A percentile compares a stretch with the other conserved stretches of the same genome.
phyloP scores from a whole-genome alignment of 805 yeast species.

The Monosporozyma solicola region DNA sequence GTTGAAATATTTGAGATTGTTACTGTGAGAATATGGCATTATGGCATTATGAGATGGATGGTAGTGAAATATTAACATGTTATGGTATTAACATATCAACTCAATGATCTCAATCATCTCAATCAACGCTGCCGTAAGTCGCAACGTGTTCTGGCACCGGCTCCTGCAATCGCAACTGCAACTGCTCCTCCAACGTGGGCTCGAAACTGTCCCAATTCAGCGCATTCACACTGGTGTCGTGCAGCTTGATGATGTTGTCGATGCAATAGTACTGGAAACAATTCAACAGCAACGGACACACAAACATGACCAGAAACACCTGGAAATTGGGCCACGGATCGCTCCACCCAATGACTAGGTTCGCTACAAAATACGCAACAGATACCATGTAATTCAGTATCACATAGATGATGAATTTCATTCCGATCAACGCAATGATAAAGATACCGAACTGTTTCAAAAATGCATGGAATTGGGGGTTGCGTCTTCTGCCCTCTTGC shows the following conservation, averaged over 20 bases:
- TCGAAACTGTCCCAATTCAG: constrained; percentile 26
- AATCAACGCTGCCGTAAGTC: neutral
- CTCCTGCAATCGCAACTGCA: constrained; percentile 1
- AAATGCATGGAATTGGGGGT: constrained; percentile 55
- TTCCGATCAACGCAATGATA: constrained; percentile 48
- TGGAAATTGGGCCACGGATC: constrained; percentile 73
- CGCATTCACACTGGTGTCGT: constrained; percentile 16
- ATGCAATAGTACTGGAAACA: constrained; percentile 64
- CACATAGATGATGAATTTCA: constrained; percentile 54
- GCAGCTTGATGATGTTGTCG: constrained; percentile 65
- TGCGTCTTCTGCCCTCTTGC: constrained; percentile 49
- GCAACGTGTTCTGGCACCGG: neutral
- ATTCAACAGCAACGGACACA: constrained; percentile 67
- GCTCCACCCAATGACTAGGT: constrained; percentile 73
- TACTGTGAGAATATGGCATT: neutral
- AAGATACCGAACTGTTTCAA: constrained; percentile 65
- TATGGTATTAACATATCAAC: too few species aligned
- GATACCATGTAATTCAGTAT: constrained; percentile 55
- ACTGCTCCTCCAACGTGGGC: constrained; percentile 10
- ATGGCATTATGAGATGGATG: neutral
- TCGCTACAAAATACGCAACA: constrained; percentile 67
- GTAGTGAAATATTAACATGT: too few species aligned
- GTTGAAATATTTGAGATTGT: neutral
- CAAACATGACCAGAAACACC: constrained; percentile 77
- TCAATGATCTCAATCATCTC: too few species aligned